phyloP scores from a whole-genome alignment of 139 green algal genomes.

The Pleodorina starrii region DNA sequence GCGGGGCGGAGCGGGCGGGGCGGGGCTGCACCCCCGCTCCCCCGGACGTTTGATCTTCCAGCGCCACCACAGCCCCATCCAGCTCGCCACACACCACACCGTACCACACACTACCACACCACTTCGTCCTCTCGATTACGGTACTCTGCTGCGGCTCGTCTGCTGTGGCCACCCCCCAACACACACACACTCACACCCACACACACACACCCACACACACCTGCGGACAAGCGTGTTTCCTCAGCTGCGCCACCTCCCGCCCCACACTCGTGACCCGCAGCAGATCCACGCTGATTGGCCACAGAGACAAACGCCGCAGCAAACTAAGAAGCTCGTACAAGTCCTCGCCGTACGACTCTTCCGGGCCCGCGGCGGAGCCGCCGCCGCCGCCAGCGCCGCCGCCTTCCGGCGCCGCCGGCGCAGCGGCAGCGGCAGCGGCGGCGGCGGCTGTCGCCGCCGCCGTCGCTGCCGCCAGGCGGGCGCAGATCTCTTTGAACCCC shows the following conservation, averaged over 20 bases:
- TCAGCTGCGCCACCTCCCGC: constrained; percentile 45
- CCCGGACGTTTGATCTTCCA: no score
- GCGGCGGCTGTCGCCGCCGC: background rate
- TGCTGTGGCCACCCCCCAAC: no score
- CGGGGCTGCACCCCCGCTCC: no score
- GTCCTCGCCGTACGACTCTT: background rate
- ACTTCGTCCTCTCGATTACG: no score
- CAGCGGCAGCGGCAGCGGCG: background rate
- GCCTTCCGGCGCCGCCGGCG: background rate
- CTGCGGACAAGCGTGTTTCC: constrained; percentile 35
- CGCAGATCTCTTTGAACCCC: constrained; percentile 47
- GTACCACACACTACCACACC: no score
- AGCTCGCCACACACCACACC: no score
- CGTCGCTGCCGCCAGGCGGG: background rate
- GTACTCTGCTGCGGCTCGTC: no score
- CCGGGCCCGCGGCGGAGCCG: background rate
- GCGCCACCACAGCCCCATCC: no score
- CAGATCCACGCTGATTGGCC: background rate
- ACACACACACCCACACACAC: no score
- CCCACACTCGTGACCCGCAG: constrained; percentile 18
- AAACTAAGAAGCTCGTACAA: constrained; percentile 18
- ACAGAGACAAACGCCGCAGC: constrained; percentile 27
- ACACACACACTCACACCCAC: no score
- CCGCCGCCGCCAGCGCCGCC: background rate
- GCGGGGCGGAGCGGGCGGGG: no score